These are phyloP conservation scores for Aspergillus steynii DNA, from an alignment of 495 filamentous ascomycete species.

Conservation along the genomic window DNA sequence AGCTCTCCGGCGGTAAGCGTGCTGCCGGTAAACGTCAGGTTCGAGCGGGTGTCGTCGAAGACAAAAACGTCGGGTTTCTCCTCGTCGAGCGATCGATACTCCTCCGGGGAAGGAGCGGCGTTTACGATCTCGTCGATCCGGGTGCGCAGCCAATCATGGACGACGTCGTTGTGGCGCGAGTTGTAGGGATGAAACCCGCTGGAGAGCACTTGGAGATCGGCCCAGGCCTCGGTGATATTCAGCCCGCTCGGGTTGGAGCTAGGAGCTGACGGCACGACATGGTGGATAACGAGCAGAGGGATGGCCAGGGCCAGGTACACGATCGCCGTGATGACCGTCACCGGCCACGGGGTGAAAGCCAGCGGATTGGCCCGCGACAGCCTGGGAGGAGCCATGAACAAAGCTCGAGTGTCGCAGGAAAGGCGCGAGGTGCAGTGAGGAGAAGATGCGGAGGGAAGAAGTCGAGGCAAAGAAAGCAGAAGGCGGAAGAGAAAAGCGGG, in stretches of 20 bases:
- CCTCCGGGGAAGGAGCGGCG: conserved; percentile 40
- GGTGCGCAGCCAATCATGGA: conserved; percentile 73
- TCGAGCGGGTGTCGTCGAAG: conserved; percentile 79
- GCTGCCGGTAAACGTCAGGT: conserved; percentile 60
- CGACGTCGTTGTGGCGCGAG: conserved; percentile 74
- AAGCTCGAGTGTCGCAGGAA: conserved; percentile 16
- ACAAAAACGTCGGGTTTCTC: conserved; percentile 55
- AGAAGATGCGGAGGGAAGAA: conserved; percentile 16
- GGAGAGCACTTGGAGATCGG: conserved; percentile 75
- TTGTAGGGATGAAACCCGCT: conserved; percentile 85
- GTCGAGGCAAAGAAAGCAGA: conserved; percentile 3
- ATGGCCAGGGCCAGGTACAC: conserved; percentile 70
- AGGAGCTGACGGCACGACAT: conserved; percentile 70
- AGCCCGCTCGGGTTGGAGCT: conserved; percentile 59
- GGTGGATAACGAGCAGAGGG: conserved; percentile 71
- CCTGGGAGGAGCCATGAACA: conserved; percentile 32
- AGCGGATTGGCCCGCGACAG: conserved; percentile 50
- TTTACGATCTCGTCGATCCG: conserved; percentile 69
- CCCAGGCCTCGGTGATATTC: conserved; percentile 83
- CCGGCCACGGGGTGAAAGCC: conserved; percentile 64
- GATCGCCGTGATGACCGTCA: conserved; percentile 69
- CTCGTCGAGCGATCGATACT: conserved; percentile 22
- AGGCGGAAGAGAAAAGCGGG: background rate
- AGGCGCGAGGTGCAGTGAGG: conserved; percentile 7
- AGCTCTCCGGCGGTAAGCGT: conserved; percentile 20